Percentiles rank a stretch among this genome's conserved stretches.
phyloP scores from a whole-genome alignment of 345 rosid species.

The Passiflora organensis region DNA sequence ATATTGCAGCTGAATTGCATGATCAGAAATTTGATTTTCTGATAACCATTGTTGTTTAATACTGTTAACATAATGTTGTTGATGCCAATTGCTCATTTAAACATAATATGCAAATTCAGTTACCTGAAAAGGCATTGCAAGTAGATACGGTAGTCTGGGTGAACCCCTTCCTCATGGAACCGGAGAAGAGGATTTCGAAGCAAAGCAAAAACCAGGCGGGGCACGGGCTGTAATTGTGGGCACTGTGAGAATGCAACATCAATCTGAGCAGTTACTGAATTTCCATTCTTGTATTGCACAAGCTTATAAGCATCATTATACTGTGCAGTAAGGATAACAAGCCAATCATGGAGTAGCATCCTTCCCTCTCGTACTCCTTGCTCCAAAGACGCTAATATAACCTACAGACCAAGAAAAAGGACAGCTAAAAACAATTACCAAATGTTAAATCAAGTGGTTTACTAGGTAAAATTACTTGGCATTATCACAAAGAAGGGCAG shows the following conservation, averaged over 20 bases:
- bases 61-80: too few relatives aligned
- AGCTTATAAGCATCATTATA: constrained; percentile 70
- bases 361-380: constrained; percentile 96
- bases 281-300: constrained; percentile 58
- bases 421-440: constrained; percentile 1
- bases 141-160: constrained; percentile 89
- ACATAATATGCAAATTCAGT: background rate
- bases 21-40: too few relatives aligned
- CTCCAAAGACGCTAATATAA: constrained; percentile 80
- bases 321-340: constrained; percentile 78
- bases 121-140: constrained; percentile 98
- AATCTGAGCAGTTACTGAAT: constrained; percentile 50
- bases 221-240: constrained; percentile 82
- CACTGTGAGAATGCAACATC: constrained; percentile 89
- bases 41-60: background rate
- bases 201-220: constrained; percentile 85
- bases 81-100: background rate
- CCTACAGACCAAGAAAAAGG: constrained; percentile 32
- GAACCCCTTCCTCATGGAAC: constrained; percentile 97
- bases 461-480: background rate
- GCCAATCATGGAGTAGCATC: constrained; percentile 93
- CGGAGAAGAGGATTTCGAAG: constrained; percentile 91
- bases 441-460: background rate
- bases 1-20: background rate
- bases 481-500: background rate